phyloP scores from a whole-genome alignment of 441 rosid genomes.

The Eugenia klotzschiana region DNA sequence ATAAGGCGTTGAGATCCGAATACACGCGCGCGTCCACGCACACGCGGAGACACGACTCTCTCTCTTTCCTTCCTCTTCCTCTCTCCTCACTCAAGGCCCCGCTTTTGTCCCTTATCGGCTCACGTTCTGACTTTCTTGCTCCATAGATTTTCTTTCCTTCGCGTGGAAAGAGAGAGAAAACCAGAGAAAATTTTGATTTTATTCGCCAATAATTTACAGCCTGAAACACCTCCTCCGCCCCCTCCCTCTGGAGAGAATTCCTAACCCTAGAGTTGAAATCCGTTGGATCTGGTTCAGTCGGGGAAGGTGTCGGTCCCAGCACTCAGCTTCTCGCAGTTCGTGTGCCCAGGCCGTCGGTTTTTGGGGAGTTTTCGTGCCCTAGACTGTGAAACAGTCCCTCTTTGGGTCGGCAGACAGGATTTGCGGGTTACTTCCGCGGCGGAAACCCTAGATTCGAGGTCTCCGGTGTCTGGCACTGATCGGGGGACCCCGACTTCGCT shows the following conservation, averaged over 20 bases:
- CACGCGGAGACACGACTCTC: neutral
- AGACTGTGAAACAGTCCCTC: neutral
- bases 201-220: neutral
- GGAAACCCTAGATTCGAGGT: neutral
- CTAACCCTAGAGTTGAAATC: neutral
- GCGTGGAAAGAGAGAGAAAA: neutral
- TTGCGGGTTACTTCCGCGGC: neutral
- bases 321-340: neutral
- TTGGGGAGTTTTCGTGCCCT: neutral
- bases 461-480: neutral
- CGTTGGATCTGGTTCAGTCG: conserved; percentile 1
- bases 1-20: conserved; percentile 42
- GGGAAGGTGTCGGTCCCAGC: neutral
- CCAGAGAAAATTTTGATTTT: neutral
- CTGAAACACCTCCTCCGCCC: neutral
- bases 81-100: conserved; percentile 20
- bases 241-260: neutral
- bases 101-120: conserved; percentile 40
- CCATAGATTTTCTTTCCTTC: neutral
- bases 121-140: conserved; percentile 12
- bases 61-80: neutral
- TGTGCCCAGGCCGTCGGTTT: neutral
- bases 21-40: conserved; percentile 7
- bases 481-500: neutral
- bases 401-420: neutral